Evolutionary conservation across 495 filamentous ascomycete species (phyloP).

Genomic region (Hypoxylon rickii): DNA sequence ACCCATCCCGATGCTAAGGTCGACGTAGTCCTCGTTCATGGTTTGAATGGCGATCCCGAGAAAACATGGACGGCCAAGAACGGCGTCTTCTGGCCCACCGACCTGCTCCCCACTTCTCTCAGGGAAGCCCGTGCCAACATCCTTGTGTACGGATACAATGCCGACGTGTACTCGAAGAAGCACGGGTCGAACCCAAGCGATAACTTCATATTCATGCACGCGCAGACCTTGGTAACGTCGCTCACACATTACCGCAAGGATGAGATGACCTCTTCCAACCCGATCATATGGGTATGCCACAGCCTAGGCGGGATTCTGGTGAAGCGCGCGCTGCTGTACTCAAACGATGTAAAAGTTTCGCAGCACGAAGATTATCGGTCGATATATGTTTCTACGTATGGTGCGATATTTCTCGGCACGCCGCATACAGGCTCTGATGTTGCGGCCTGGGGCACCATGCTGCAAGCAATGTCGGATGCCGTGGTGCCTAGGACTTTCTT

Average conservation of each 20-base stretch:
- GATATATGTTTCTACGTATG: slow-evolving; percentile 82
- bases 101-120: slow-evolving; percentile 70
- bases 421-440: slow-evolving; percentile 79
- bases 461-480: slow-evolving; percentile 73
- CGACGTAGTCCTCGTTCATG: slow-evolving; percentile 80
- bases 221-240: slow-evolving; percentile 75
- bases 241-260: slow-evolving; percentile 56
- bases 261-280: slow-evolving; percentile 61
- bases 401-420: slow-evolving; percentile 85
- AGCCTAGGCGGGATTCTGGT: slow-evolving; percentile 81
- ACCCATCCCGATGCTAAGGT: slow-evolving; percentile 61
- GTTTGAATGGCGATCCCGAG: slow-evolving; percentile 77
- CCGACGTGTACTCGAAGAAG: slow-evolving; percentile 65
- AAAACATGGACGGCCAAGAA: slow-evolving; percentile 73
- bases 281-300: slow-evolving; percentile 86
- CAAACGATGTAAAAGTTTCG: slow-evolving; percentile 64
- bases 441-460: slow-evolving; percentile 74
- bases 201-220: slow-evolving; percentile 82
- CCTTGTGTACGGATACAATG: slow-evolving; percentile 84
- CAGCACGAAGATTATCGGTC: slow-evolving; percentile 75
- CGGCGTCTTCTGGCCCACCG: slow-evolving; percentile 75
- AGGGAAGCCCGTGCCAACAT: slow-evolving; percentile 68
- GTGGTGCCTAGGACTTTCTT: slow-evolving; percentile 73
- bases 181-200: slow-evolving; percentile 55
- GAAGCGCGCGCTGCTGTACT: slow-evolving; percentile 66